Evolutionary conservation across 495 filamentous ascomycete species (phyloP), one percentile per base, ranked within the genome.

Genomic region (Penicillium cinerascens): DNA sequence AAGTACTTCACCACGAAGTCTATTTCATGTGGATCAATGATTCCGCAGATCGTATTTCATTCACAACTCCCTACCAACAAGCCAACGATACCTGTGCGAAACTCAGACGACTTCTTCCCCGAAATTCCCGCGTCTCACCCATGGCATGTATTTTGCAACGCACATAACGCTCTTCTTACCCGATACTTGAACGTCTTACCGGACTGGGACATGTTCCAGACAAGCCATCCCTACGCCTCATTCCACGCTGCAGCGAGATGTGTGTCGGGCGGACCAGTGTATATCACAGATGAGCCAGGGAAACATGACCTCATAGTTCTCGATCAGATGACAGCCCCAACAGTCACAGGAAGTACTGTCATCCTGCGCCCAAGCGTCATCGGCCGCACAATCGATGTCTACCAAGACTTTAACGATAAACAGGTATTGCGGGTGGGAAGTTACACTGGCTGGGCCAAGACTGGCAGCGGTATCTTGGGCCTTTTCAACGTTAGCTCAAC

Each of bases 121-220:
- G 81, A 89, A 40, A 77, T 89, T 10, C 77, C 82, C 4, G 76
- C 78, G 9, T 88, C 86, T 4, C 93, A 97, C 58, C 80, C 91
- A 1, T 97, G 92, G 91, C 93, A 98, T 69, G 75, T 98, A 41
- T 98, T 92, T 69, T 83, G 85, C 52, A 97, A 97, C 63, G 90
- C 92, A 2, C 88, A 97, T 67, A 97, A 95, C 64, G 73, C 86
- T n/a, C 77, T 96, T 13, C 75, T 96, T 17, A 92, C 91, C 11
- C 76, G 82, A 10, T 80, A 85, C 54, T 66, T 89, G 7, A 88
- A 89, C 51, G 80, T 80, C n/a, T 56, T 89, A 13, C 91, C 91
- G 0, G 93, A 98, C 68, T 98, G 93, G 93, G 93, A 97, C 68
- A 97, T 98, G 93, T 98, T 98, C 68, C 93, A 98, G 64, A 96